A percentile compares a stretch with the other conserved stretches of the same genome.
Evolutionary conservation across 768 basidiomycete species (phyloP).

Genomic region (Lentinula sp.): DNA sequence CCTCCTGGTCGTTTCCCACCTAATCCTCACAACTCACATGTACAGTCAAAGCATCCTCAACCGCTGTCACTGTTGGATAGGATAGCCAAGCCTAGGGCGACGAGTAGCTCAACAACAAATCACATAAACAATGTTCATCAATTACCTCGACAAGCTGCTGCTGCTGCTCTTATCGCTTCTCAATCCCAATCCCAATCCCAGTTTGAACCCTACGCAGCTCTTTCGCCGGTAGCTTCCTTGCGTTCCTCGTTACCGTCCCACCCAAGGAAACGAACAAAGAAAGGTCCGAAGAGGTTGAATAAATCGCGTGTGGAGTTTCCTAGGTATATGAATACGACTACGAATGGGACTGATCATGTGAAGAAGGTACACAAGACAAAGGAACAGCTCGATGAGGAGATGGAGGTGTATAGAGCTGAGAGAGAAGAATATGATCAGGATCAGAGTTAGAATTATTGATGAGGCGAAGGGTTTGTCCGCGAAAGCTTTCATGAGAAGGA

Average conservation of each 20-base stretch:
- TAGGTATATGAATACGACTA: background rate
- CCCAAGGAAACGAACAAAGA: constrained; percentile 45
- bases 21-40: too few species aligned
- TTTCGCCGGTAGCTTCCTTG: background rate
- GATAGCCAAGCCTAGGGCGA: background rate
- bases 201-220: background rate
- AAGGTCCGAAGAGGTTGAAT: constrained; percentile 70
- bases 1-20: background rate
- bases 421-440: background rate
- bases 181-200: constrained; percentile 29
- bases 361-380: constrained; percentile 26
- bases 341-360: background rate
- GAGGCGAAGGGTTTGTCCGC: too few species aligned
- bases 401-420: constrained; percentile 68
- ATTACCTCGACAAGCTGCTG: constrained; percentile 14
- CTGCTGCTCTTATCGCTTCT: constrained; percentile 16
- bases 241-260: constrained; percentile 17
- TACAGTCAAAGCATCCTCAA: background rate
- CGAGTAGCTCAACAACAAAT: background rate
- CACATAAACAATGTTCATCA: constrained; percentile 1
- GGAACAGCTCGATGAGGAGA: constrained; percentile 69
- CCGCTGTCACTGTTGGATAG: background rate
- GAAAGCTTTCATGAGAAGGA: too few species aligned
- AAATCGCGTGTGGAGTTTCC: constrained; percentile 28
- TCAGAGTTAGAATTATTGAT: too few species aligned